Evolutionary conservation across 192 early-diverging fungal species (phyloP), one percentile per base, ranked within the genome.

Genomic region (Helicostylum pulchrum): DNA sequence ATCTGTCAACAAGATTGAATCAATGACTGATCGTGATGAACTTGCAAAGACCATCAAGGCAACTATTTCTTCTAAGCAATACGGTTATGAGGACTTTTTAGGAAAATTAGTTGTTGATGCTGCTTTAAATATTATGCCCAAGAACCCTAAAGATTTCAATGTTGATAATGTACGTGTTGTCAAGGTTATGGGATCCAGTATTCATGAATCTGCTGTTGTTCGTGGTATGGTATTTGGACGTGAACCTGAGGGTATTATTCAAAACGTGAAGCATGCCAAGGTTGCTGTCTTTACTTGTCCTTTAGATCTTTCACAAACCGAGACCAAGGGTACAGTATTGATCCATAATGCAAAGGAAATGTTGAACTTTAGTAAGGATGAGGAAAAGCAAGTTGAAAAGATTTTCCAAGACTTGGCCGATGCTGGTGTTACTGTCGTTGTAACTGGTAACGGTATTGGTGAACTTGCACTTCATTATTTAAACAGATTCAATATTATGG

Each of bases 271-370:
- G 45, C 88, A 92, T 70, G 95, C 93, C 61, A 94, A 94, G 80
- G 87, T 99, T 31, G 96, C 92, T 45, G 88, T 99, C 66, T 99
- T 94, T 74, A 88, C 92, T 14, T 99, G 93, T 75, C 86, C 92
- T 9, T 82, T 99, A 52, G 96, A 99, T 74, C 86, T 94, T 53
- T 79, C 90, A 7, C 87, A 94, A 76, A 99, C 96, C 30, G 96
- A 99, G 76, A 99, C 96, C 46, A 99, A 99, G 87, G 96, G 96
- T 53, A 99, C 96, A 15, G 96, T 99, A 50, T 83, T 99, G 74
- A 92, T 99, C 76, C 89, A 95, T 71, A 96, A 90, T 75, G 96
- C 96, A 48, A 77, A 84, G 54, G 96, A 97, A 73, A 97, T 99
- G 96, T 82, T 97, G 26, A 88, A 91, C 73, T 99, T 97, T 77